Evolutionary conservation across 352 stramenopile species (phyloP), one percentile per base, ranked within the genome.

Genomic region (Phytophthora fragariae): DNA sequence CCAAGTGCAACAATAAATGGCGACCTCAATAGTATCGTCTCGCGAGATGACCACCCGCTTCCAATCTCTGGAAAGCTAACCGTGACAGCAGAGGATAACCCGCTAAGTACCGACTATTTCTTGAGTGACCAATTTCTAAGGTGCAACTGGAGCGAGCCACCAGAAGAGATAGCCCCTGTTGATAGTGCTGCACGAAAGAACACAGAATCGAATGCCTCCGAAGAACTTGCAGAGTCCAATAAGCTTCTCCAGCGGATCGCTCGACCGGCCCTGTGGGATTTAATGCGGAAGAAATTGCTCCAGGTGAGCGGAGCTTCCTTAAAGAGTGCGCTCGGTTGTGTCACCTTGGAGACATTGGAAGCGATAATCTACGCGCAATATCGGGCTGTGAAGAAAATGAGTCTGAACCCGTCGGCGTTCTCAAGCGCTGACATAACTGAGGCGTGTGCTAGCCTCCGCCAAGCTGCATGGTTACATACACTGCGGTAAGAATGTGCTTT

Each of bases 401-500:
- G 73, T 33, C 21, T 72, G 15, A 90, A 92, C 24, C 76, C 84
- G 17, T 85, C 81, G 7, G 77, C 57, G 10, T 64, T 75, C 11
- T 73, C 81, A 50, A 77, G 80, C 9, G 69, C 82, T 15, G 75
- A 81, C n/a, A 85, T 92, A 55, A 62, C 83, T 21, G 83, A 92
- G 33, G 75, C 56, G 9, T 94, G 87, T 54, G 41, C 62, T 8
- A 90, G 75, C 56, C 88, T 92, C 68, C 85, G 85, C 19, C 81
- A 92, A 73, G 76, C 74, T 33, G 49, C 72, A 17, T 94, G 84
- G 84, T 66, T 94, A 11, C 87, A 94, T 59, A 81, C 76, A 2
- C 62, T 94, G 31, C 81, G 81, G 87, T 94, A 82, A 29, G 66
- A 41, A 11, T 3, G 2, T 15, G 33, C 24, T 17, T 60, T 63